Conservation (phyloP, 495 filamentous ascomycete species). For the Talaromyces nanjingensis region DNA sequence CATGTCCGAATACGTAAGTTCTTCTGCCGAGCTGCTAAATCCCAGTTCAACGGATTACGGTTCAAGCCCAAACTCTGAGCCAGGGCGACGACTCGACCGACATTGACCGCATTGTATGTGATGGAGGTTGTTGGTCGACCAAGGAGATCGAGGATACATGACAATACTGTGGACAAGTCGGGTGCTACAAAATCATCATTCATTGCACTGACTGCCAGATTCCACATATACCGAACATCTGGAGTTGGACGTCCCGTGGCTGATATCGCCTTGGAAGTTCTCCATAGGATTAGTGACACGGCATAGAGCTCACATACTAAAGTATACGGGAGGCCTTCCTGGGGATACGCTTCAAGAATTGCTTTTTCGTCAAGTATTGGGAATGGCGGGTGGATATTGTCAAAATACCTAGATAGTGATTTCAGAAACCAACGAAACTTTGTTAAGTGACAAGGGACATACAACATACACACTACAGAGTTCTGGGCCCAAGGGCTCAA, state of each 20-base stretch:
- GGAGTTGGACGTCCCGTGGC: constrained; percentile 15
- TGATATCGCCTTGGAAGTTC: constrained; percentile 13
- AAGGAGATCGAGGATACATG: constrained; percentile 22
- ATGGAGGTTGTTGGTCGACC: constrained; percentile 23
- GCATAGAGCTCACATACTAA: constrained; percentile 29
- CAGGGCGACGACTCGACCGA: constrained; percentile 21
- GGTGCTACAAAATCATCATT: constrained; percentile 25
- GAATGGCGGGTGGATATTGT: constrained; percentile 27
- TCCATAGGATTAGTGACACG: constrained; percentile 21
- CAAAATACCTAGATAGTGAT: constrained; percentile 21
- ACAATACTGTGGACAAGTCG: constrained; percentile 20
- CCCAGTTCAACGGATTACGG: constrained; percentile 23
- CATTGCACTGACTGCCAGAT: constrained; percentile 24
- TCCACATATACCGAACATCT: constrained; percentile 25
- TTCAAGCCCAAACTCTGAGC: constrained; percentile 26
- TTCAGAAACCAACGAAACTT: background rate
- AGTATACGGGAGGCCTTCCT: constrained; percentile 20
- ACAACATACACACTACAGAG: constrained; percentile 1
- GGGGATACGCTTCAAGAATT: constrained; percentile 17
- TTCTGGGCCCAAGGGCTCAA: constrained; percentile 6
- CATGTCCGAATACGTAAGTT: constrained; percentile 21
- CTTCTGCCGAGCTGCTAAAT: constrained; percentile 19
- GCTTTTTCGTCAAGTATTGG: constrained; percentile 27
- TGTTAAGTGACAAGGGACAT: background rate
- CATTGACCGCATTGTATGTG: constrained; percentile 22